Evolutionary conservation across 1,139 yeast species (phyloP), one percentile per base, ranked within the genome.

Genomic region (Zygoascus hellenicus): DNA sequence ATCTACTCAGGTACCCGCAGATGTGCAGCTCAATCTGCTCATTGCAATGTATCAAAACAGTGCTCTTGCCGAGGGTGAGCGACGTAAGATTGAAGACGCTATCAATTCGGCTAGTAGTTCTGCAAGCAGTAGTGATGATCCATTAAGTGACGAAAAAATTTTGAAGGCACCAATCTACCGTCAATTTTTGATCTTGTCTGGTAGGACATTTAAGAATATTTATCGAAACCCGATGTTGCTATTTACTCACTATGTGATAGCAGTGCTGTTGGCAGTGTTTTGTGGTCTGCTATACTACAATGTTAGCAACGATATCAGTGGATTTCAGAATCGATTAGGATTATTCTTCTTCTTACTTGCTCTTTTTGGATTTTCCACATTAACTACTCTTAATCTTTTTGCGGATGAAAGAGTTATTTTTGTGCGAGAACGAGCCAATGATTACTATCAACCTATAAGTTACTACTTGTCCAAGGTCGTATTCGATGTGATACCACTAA

Each of bases 311-410:
- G 96, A 92, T 64, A 90, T 92, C 50, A 81, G 95, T 60, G 98
- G 98, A 0, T 92, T 92, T 72, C 98, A 92, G 64, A 92, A 92
- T 66, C 77, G 98, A 58, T 72, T 92, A 54, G 98, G 98, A 0
- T 71, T 92, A 52, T 92, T 92, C 66, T 90, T 92, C 72, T 90
- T 90, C 64, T 69, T 90, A 47, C 72, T 92, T 54, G 88, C 97
- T 3, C 76, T 90, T 59, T 90, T 92, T 69, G 98, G 98, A 0
- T 92, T 92, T 64, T 83, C 95, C 1, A 83, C 97, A 0, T 74
- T 92, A 60, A 92, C 97, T 0, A 95, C 97, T 0, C 71, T 92
- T 47, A 90, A 88, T 59, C 79, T 96, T 2, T 92, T 92, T 64
- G 81, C 96, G 0, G 76, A 80, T 50, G 98, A 92, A 63, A 74